These are phyloP conservation scores for Aphanomyces invadans DNA, from an alignment of 352 stramenopile species.

Conservation along the genomic window DNA sequence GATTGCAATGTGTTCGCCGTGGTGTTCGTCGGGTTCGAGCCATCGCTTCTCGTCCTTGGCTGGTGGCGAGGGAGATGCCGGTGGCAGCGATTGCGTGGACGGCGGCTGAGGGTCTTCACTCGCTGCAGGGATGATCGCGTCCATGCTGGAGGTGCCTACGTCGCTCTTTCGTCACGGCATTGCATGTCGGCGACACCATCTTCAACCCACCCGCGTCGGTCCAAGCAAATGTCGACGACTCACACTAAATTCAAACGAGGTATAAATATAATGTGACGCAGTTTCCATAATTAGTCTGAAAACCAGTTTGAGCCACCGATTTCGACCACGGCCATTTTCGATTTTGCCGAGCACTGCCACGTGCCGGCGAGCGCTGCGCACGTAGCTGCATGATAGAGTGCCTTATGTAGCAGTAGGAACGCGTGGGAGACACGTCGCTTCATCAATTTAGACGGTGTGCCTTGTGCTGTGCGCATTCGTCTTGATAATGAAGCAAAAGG, in stretches of 20 bases:
- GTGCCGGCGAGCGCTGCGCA: too few species aligned
- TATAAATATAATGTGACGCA: too few species aligned
- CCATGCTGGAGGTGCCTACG: background rate
- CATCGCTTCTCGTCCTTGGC: constrained; percentile 37
- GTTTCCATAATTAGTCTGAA: too few species aligned
- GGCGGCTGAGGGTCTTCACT: background rate
- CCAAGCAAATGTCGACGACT: too few species aligned
- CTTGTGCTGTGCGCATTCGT: constrained; percentile 17
- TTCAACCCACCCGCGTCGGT: too few species aligned
- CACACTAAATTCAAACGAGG: too few species aligned
- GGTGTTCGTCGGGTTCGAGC: constrained; percentile 52
- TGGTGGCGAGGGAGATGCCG: background rate
- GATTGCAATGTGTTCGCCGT: constrained; percentile 75
- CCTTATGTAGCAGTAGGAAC: too few species aligned
- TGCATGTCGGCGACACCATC: too few species aligned
- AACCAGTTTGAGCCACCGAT: too few species aligned
- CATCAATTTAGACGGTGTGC: constrained; percentile 24
- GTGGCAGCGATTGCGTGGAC: background rate
- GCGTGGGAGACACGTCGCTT: background rate
- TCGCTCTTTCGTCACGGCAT: too few species aligned
- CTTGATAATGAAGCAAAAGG: constrained; percentile 24
- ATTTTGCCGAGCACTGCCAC: too few species aligned
- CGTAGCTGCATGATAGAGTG: background rate
- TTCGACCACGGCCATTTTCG: too few species aligned
- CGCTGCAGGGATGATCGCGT: background rate